A percentile compares a stretch with the other conserved stretches of the same genome.
Conservation (phyloP, 192 early-diverging fungal genomes). For the Geranomyces variabilis region DNA sequence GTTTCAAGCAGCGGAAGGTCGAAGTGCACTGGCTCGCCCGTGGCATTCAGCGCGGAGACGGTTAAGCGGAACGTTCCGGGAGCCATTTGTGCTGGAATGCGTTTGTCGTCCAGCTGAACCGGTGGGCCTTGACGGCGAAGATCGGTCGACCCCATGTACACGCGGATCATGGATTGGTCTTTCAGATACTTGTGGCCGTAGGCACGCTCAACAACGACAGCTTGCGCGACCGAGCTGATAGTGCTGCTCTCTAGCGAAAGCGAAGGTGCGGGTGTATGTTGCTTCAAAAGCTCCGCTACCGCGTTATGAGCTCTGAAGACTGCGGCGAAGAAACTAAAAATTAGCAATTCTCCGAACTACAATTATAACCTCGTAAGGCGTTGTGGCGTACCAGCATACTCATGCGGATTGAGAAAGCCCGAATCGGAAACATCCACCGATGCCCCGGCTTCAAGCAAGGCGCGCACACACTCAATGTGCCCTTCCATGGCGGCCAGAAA, state of each 20-base stretch:
- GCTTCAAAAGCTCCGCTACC: conserved; percentile 54
- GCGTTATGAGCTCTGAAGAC: conserved; percentile 59
- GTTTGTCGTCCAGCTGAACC: conserved; percentile 47
- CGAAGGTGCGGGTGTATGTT: conserved; percentile 32
- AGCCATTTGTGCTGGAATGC: conserved; percentile 32
- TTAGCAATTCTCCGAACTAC: background rate
- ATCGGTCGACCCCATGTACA: conserved; percentile 70
- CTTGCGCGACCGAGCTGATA: conserved; percentile 31
- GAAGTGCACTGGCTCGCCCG: conserved; percentile 57
- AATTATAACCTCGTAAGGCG: background rate
- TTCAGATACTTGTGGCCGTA: conserved; percentile 69
- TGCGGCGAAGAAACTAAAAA: conserved; percentile 6
- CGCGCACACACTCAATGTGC: conserved; percentile 53
- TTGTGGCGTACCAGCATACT: conserved; percentile 51
- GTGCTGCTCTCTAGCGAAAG: background rate
- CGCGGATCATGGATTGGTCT: conserved; percentile 60
- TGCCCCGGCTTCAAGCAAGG: conserved; percentile 58
- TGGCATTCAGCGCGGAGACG: conserved; percentile 62
- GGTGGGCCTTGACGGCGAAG: conserved; percentile 49
- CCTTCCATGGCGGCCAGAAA: conserved; percentile 70
- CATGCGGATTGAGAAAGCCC: conserved; percentile 62
- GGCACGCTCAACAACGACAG: conserved; percentile 48
- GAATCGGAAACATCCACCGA: conserved; percentile 49
- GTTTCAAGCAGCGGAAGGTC: conserved; percentile 58
- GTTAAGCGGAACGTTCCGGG: conserved; percentile 47